Evolutionary conservation across 768 basidiomycete genomes (phyloP).

Genomic region (Trametes maxima): DNA sequence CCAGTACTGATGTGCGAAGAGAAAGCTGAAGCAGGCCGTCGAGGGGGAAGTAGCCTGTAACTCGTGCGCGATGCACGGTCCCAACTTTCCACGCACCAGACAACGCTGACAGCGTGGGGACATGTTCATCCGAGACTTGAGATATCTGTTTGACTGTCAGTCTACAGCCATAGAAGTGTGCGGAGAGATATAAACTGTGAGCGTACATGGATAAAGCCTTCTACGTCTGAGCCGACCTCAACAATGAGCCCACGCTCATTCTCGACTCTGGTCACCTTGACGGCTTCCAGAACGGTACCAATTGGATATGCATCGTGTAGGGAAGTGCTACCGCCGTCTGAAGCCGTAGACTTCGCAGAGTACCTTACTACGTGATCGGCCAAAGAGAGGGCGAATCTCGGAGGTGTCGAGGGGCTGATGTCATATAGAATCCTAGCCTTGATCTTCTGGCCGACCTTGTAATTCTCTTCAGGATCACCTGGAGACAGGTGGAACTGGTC

Average conservation of each 20-base stretch:
- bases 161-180: no score
- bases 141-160: constrained; percentile 66
- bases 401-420: constrained; percentile 66
- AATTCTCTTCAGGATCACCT: constrained; percentile 43
- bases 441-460: constrained; percentile 73
- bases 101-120: constrained; percentile 69
- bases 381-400: constrained; percentile 81
- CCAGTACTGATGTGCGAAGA: constrained; percentile 77
- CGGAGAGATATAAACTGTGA: background rate
- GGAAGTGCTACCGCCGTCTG: constrained; percentile 30
- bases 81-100: constrained; percentile 81
- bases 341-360: constrained; percentile 35
- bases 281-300: constrained; percentile 70
- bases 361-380: constrained; percentile 71
- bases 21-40: constrained; percentile 92
- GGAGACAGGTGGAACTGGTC: constrained; percentile 76
- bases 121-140: constrained; percentile 87
- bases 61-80: constrained; percentile 81
- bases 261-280: constrained; percentile 75
- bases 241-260: constrained; percentile 81
- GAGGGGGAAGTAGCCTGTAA: constrained; percentile 80
- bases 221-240: constrained; percentile 60
- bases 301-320: constrained; percentile 68
- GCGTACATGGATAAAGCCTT: constrained; percentile 88
- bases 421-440: constrained; percentile 86